Conservation (phyloP, 169 alveolate genomes). For the Eimeria sp. region DNA sequence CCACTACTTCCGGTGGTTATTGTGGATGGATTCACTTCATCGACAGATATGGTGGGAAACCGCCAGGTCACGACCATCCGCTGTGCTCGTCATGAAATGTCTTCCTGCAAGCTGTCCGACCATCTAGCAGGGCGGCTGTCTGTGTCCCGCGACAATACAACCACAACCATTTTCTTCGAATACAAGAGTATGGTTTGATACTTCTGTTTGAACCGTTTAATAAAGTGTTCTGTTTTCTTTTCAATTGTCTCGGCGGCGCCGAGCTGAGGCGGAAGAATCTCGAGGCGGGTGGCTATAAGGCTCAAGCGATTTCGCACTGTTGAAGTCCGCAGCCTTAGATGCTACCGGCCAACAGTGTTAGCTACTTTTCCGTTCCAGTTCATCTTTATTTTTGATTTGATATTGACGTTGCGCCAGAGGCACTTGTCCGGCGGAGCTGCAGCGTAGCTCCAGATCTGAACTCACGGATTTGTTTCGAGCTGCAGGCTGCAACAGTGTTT, state of each 20-base stretch:
- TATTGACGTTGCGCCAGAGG: neutral
- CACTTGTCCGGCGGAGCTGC: neutral
- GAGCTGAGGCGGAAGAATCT: neutral
- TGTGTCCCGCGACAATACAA: neutral
- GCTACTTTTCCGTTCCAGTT: neutral
- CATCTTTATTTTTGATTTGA: neutral
- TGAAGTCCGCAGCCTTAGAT: neutral
- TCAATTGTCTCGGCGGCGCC: neutral
- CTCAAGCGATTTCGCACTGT: neutral
- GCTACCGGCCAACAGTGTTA: neutral
- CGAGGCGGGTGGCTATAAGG: neutral
- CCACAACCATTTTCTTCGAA: neutral
- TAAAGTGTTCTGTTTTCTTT: neutral
- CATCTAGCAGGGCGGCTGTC: neutral
- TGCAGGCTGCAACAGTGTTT: neutral
- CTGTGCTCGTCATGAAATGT: neutral
- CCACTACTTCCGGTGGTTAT: neutral
- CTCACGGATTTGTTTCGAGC: neutral
- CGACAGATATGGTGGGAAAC: neutral
- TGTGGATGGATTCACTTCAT: neutral
- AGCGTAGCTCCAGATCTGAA: neutral
- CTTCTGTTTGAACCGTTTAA: neutral
- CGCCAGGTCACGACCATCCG: slow-evolving; percentile 5
- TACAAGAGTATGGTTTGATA: neutral
- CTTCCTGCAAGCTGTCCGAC: neutral